phyloP scores from a whole-genome alignment of 306 rosid genomes.

The Neltuma alba region DNA sequence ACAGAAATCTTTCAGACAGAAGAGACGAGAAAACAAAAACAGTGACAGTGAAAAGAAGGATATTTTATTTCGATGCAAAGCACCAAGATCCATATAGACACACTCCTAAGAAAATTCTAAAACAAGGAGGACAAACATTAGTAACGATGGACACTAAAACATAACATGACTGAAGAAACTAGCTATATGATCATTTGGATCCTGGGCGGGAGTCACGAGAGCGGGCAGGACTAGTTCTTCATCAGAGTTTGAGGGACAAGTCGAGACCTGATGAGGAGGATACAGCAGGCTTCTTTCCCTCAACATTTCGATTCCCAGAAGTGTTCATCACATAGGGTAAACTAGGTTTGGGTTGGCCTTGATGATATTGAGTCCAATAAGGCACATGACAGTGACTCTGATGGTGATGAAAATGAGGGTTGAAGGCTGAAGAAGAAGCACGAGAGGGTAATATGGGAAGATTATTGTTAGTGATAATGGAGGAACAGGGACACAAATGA shows the following conservation, averaged over 20 bases:
- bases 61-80: background rate
- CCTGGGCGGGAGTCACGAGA: background rate
- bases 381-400: background rate
- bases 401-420: background rate
- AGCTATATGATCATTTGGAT: background rate
- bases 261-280: background rate
- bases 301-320: background rate
- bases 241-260: constrained; percentile 13
- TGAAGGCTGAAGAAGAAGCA: background rate
- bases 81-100: constrained; percentile 4
- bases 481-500: background rate
- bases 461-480: background rate
- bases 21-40: background rate
- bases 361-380: background rate
- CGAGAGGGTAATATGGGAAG: background rate
- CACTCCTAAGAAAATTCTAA: background rate
- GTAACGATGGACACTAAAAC: background rate
- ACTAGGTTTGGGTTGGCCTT: background rate
- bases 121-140: background rate
- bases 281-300: background rate
- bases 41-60: background rate
- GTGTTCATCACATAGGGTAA: background rate
- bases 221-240: background rate
- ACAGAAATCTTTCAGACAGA: too few relatives aligned
- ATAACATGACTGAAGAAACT: background rate